Evolutionary conservation across 257 asterid species (phyloP), one percentile per base, ranked within the genome.

Genomic region (Rauvolfia tetraphylla): DNA sequence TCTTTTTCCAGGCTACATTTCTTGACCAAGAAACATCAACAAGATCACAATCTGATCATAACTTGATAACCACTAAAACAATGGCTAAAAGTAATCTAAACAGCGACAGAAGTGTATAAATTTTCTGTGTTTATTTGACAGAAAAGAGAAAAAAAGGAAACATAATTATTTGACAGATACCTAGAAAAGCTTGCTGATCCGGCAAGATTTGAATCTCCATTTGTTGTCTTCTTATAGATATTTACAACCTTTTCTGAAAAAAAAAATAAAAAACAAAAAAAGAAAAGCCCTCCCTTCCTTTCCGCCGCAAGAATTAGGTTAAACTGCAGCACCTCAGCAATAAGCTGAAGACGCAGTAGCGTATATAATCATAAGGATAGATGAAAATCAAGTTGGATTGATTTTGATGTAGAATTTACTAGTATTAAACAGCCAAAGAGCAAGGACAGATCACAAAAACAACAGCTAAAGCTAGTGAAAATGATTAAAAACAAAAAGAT

Each of bases 221-320:
- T 33, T 65, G 70, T 46, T 27, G 6, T 58, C 59, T 17, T 53
- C 4, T 53, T 22, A 53, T 20, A 53, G n/a, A 53, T 20, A 53
- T 5, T 1, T 53, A 53, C 2, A 20, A 13, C 22, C 22, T 49
- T 49, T 48, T 14, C 13, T 48, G 11, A 12, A 1, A 1, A 12
- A 48, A 15, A 48, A 48, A 48, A 48, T 1, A 49, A 13, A 13
- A 13, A 14, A 14, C 1, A 44, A 44, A 12, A 49, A 49, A 49
- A 49, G 6, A 10, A 46, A 46, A 11, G 51, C 7, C 51, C 13
- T 2, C 29, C 14, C 4, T 3, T 18, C 15, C 27, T 5, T 27
- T 65, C 7, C 27, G 70, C 70, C 70, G 70, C 70, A 65, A 33
- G 25, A 63, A 33, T 63, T 63, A 63, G 69, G 69, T 63, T 63